Evolutionary conservation across 2,329 filamentous ascomycete species (phyloP).

Genomic region (Botrytis squamosa): DNA sequence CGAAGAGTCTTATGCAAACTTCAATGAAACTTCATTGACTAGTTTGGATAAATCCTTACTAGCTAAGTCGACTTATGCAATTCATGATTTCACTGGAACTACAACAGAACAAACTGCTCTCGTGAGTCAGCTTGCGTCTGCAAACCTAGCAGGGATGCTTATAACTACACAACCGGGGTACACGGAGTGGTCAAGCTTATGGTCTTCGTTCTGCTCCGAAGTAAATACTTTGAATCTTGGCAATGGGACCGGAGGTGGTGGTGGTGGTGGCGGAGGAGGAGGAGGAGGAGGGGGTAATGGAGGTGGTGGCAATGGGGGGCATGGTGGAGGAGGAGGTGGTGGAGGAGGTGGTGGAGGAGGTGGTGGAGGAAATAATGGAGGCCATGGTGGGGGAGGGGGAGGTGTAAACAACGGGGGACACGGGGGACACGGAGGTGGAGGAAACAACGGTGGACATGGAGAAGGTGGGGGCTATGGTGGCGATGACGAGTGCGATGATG

Average conservation of each 20-base stretch:
- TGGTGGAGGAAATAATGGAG: not conserved
- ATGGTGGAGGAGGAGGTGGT: not conserved
- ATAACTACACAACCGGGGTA: slow-evolving; percentile 30
- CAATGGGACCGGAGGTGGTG: not conserved
- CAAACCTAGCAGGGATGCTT: slow-evolving; percentile 26
- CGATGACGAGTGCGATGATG: not conserved
- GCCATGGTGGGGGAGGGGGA: not conserved
- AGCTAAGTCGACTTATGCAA: slow-evolving; percentile 27
- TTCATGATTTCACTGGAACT: slow-evolving; percentile 29
- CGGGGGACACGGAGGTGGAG: not conserved
- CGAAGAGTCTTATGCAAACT: slow-evolving; percentile 24
- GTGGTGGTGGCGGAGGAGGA: fast-evolving
- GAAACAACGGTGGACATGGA: not conserved
- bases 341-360: not conserved
- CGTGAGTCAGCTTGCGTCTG: slow-evolving; percentile 26
- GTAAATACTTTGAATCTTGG: slow-evolving; percentile 16
- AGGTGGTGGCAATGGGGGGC: too few relatives aligned
- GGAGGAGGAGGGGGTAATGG: too few relatives aligned
- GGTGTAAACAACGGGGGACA: not conserved
- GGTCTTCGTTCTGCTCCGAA: slow-evolving; percentile 27
- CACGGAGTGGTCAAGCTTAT: slow-evolving; percentile 18
- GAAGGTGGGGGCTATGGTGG: not conserved
- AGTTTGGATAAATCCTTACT: slow-evolving; percentile 19
- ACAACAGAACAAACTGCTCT: slow-evolving; percentile 23
- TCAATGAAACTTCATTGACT: slow-evolving; percentile 24